Conservation (phyloP, 352 stramenopile genomes). For the Globisporangium barbulae region DNA sequence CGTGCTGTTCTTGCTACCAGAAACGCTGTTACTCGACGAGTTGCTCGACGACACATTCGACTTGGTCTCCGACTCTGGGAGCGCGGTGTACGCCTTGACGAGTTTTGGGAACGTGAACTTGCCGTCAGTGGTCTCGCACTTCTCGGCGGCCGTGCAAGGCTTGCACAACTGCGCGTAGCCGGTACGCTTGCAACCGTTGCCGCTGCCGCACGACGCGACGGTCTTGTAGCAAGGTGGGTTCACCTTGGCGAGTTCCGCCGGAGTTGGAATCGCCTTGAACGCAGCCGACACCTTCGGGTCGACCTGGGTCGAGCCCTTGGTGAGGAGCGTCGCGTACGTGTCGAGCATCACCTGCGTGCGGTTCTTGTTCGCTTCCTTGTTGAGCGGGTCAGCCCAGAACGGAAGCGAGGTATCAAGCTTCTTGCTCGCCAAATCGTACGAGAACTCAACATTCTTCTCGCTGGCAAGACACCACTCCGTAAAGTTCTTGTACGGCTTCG, state of each 20-base stretch:
- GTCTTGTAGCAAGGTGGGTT: slow-evolving; percentile 79
- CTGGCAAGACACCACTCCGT: slow-evolving; percentile 60
- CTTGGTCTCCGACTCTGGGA: slow-evolving; percentile 42
- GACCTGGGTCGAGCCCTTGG: slow-evolving; percentile 44
- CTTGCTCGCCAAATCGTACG: slow-evolving; percentile 28
- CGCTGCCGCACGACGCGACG: slow-evolving; percentile 41
- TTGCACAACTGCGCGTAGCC: slow-evolving; percentile 76
- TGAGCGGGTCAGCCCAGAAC: slow-evolving; percentile 68
- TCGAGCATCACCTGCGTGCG: slow-evolving; percentile 44
- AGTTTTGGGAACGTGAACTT: slow-evolving; percentile 63
- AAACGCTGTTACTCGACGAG: background rate
- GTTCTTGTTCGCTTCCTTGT: slow-evolving; percentile 46
- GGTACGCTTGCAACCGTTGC: slow-evolving; percentile 59
- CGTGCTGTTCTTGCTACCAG: background rate
- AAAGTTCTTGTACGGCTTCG: slow-evolving; percentile 56
- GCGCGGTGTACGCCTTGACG: slow-evolving; percentile 42
- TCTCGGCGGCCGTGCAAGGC: slow-evolving; percentile 33
- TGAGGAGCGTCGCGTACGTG: slow-evolving; percentile 49
- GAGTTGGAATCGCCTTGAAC: slow-evolving; percentile 49
- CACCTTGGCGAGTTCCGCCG: slow-evolving; percentile 31
- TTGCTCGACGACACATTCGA: slow-evolving; percentile 12
- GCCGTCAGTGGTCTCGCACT: slow-evolving; percentile 36
- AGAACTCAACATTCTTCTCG: slow-evolving; percentile 59
- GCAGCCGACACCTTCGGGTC: slow-evolving; percentile 23
- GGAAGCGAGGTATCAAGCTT: slow-evolving; percentile 37